These are phyloP conservation scores for Chalciporus piperatoides DNA, from an alignment of 1,284 basidiomycete species.

Conservation along the genomic window DNA sequence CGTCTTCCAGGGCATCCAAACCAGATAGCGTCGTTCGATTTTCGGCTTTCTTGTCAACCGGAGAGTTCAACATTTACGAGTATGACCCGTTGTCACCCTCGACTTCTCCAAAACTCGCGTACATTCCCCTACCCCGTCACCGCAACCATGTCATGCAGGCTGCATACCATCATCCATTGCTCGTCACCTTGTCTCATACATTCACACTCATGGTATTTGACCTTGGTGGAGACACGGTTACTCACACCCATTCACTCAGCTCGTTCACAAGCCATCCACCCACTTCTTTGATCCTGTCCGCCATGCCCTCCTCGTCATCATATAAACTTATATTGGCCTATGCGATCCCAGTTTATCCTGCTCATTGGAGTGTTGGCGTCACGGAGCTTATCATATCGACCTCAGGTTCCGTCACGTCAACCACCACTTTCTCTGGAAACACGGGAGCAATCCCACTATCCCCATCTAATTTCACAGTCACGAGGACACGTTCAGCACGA, in stretches of 20 bases:
- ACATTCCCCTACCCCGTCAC: slow-evolving; percentile 42
- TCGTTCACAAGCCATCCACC: slow-evolving; percentile 75
- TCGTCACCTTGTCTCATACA: slow-evolving; percentile 61
- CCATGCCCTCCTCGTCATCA: slow-evolving; percentile 45
- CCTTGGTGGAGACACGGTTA: slow-evolving; percentile 46
- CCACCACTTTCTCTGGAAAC: slow-evolving; percentile 18
- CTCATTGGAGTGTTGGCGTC: slow-evolving; percentile 75
- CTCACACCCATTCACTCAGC: slow-evolving; percentile 58
- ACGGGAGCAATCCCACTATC: neutral
- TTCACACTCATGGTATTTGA: slow-evolving; percentile 71
- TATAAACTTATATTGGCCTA: slow-evolving; percentile 74
- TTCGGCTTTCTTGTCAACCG: slow-evolving; percentile 60
- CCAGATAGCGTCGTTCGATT: slow-evolving; percentile 41
- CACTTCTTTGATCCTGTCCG: slow-evolving; percentile 64
- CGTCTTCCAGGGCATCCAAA: slow-evolving; percentile 33
- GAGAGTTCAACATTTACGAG: slow-evolving; percentile 58
- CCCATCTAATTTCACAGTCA: slow-evolving; percentile 40
- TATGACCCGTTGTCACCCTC: slow-evolving; percentile 43
- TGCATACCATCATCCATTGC: slow-evolving; percentile 72
- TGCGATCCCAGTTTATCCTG: slow-evolving; percentile 71
- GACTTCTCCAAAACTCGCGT: slow-evolving; percentile 44
- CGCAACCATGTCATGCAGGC: slow-evolving; percentile 56
- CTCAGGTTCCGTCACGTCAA: slow-evolving; percentile 19
- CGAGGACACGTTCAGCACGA: slow-evolving; percentile 56
- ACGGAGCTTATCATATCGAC: slow-evolving; percentile 67